Base-by-base conservation (phyloP, 305 asterid genomes). In the Petunia hybrid region DNA sequence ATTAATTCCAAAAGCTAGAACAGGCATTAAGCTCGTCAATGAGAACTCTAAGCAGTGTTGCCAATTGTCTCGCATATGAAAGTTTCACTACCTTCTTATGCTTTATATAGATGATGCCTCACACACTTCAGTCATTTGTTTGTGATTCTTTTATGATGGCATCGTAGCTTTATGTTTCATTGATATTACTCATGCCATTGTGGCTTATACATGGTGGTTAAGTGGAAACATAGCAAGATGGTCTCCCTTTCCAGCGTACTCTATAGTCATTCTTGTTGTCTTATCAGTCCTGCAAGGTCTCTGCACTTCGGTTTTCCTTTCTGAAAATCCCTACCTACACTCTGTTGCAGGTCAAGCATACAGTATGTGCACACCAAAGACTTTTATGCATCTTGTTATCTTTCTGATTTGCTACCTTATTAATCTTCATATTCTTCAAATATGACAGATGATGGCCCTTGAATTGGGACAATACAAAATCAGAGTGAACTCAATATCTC, bases 401-500 rank as follows among this genome's bases (percentile, higher is more conserved):
- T 7, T 35, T 9, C 55, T 45, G 12, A 73, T 73, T 71, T 46
- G 8, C 80, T 3, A 12, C 48, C 31, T 70, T 45, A 3, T n/a
- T 57, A 39, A n/a, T 5, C 75, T 7, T n/a, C 4, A 4, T 67
- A n/a, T 42, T 35, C 80, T 46, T 38, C 76, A 12, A 71, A 53
- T 81, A 12, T 46, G 43, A 40, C 86, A 90, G 92, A 79, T 87
- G 43, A 90, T 90, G 92, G 92, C 91, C 4, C 0, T 90, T 76
- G 92, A 90, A 85, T 78, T 88, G n/a, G 92, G 91, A 42, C 79
- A 3, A 5, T 76, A 88, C 73, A 84, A 83, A 6, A 90, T 90
- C 77, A 81, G 89, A 78, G 88, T 89, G 80, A 89, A 89, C 85
- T 86, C 91, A 8, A 79, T 87, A 80, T 84, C 90, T 22, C 91